These are phyloP conservation scores for Aspergillus sp. DNA, from an alignment of 2,329 filamentous ascomycete species.

Conservation along the genomic window DNA sequence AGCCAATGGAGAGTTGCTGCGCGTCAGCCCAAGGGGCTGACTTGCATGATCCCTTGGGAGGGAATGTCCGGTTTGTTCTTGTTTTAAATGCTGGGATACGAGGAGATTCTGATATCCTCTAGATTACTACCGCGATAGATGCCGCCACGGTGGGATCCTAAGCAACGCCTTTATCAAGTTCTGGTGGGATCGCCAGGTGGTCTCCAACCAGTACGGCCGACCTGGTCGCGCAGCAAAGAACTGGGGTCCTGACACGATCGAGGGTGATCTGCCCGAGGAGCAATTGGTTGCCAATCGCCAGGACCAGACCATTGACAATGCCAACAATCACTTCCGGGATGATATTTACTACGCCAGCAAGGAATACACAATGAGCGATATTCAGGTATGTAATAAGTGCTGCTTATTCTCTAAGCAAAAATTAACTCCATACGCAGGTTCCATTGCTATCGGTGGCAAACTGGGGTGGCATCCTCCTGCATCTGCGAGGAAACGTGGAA, in stretches of 20 bases:
- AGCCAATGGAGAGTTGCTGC: slow-evolving; percentile 57
- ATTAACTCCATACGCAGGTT: slow-evolving; percentile 2
- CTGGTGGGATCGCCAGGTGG: slow-evolving; percentile 67
- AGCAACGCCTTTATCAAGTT: slow-evolving; percentile 59
- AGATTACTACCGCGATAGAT: slow-evolving; percentile 57
- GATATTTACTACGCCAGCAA: slow-evolving; percentile 63
- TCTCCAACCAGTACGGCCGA: slow-evolving; percentile 66
- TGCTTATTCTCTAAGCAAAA: no score
- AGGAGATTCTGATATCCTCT: not conserved
- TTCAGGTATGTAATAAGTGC: slow-evolving; percentile 48
- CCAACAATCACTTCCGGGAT: slow-evolving; percentile 57
- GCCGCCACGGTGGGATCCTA: slow-evolving; percentile 61
- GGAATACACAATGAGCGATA: slow-evolving; percentile 63
- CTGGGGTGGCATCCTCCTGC: slow-evolving; percentile 68
- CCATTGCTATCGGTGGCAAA: slow-evolving; percentile 66
- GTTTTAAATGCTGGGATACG: not conserved
- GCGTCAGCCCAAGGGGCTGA: slow-evolving; percentile 49
- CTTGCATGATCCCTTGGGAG: slow-evolving; percentile 55
- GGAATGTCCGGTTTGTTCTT: slow-evolving; percentile 42
- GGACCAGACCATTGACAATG: slow-evolving; percentile 47
- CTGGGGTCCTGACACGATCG: slow-evolving; percentile 49
- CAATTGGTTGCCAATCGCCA: slow-evolving; percentile 36
- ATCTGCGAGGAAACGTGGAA: slow-evolving; percentile 66
- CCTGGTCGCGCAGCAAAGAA: slow-evolving; percentile 50
- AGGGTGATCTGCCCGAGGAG: slow-evolving; percentile 36